Percentiles rank a stretch among this genome's conserved stretches.
Evolutionary conservation across 2,329 filamentous ascomycete species (phyloP).

Genomic region (Fusarium chuoi): DNA sequence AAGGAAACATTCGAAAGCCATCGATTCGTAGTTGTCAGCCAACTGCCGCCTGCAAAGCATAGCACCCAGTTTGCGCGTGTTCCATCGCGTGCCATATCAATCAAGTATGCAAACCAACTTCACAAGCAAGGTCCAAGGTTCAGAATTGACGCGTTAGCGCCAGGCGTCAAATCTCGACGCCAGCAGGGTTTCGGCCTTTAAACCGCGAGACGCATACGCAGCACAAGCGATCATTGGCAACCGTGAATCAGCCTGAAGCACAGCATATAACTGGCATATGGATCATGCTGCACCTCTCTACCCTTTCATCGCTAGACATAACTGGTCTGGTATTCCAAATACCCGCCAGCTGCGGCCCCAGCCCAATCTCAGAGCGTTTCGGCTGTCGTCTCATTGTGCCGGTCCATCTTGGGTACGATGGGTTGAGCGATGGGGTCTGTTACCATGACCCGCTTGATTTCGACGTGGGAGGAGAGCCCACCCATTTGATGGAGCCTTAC

Average conservation of each 20-base stretch:
- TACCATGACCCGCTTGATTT: slow-evolving; percentile 37
- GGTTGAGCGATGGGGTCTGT: slow-evolving; percentile 35
- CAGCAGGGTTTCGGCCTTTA: slow-evolving; percentile 14
- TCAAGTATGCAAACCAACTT: neutral
- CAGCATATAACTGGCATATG: slow-evolving; percentile 38
- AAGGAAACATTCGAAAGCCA: slow-evolving; percentile 15
- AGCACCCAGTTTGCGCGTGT: slow-evolving; percentile 6
- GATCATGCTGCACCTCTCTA: slow-evolving; percentile 31
- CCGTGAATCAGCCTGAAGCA: slow-evolving; percentile 35
- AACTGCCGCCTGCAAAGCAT: slow-evolving; percentile 32
- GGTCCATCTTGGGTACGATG: slow-evolving; percentile 42
- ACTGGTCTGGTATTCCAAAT: slow-evolving; percentile 32
- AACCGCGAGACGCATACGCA: slow-evolving; percentile 29
- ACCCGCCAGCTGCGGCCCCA: slow-evolving; percentile 42
- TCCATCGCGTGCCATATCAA: neutral
- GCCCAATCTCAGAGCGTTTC: slow-evolving; percentile 37
- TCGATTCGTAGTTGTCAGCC: slow-evolving; percentile 1
- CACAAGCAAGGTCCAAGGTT: neutral
- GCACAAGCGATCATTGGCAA: slow-evolving; percentile 28
- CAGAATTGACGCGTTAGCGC: neutral
- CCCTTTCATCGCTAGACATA: slow-evolving; percentile 35
- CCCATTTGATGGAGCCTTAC: slow-evolving; percentile 35
- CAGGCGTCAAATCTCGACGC: slow-evolving; percentile 4
- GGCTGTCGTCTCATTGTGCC: slow-evolving; percentile 44
- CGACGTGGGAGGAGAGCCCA: slow-evolving; percentile 33